Conservation (phyloP, 352 stramenopile genomes). For the Pythium pyrilobum region DNA sequence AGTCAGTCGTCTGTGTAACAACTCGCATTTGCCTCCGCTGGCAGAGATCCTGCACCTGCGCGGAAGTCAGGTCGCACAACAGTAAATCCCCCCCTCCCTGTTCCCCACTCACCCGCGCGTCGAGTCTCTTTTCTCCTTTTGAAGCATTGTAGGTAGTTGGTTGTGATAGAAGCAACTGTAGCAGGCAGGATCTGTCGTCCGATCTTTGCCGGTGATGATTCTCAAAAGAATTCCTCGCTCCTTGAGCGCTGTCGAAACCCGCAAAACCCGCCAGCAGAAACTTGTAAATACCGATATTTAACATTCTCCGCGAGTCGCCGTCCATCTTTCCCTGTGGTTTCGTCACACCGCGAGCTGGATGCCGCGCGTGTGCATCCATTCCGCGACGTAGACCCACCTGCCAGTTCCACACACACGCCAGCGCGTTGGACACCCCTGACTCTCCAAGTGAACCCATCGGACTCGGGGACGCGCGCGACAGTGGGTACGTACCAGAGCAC, state of each 20-base stretch:
- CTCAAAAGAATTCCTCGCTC: too few species aligned
- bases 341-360: slow-evolving; percentile 26
- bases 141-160: slow-evolving; percentile 16
- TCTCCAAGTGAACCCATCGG: slow-evolving; percentile 10
- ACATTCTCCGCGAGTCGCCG: too few species aligned
- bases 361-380: slow-evolving; percentile 26
- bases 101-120: background rate
- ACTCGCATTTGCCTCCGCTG: slow-evolving; percentile 55
- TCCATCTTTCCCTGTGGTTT: background rate
- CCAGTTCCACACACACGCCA: background rate
- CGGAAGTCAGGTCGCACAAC: slow-evolving; percentile 27
- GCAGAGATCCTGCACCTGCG: slow-evolving; percentile 68
- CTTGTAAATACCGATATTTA: slow-evolving; percentile 18
- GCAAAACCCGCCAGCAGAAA: background rate
- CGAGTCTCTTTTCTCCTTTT: slow-evolving; percentile 1
- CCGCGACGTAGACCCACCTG: slow-evolving; percentile 35
- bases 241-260: background rate
- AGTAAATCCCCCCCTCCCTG: slow-evolving; percentile 1
- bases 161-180: slow-evolving; percentile 24
- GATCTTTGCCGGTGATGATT: too few species aligned
- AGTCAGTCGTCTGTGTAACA: slow-evolving; percentile 30
- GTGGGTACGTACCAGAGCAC: slow-evolving; percentile 30
- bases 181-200: slow-evolving; percentile 8
- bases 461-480: background rate
- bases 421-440: slow-evolving; percentile 2